phyloP scores from a whole-genome alignment of 1,284 basidiomycete genomes.

The Tilletia walkeri region DNA sequence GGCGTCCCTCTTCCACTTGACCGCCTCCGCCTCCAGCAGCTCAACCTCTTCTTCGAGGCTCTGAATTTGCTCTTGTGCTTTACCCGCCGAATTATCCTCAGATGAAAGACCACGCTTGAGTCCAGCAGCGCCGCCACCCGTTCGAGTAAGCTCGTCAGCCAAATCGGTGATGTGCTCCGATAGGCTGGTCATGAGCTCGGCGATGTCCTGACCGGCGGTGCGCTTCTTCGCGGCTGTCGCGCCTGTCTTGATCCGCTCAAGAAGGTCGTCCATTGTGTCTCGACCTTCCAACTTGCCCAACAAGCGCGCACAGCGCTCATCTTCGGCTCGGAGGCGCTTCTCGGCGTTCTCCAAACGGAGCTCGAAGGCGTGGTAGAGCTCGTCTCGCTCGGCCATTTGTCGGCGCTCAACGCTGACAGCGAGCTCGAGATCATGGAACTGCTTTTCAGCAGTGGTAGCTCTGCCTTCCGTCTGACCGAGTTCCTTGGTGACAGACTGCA shows the following conservation, averaged over 20 bases:
- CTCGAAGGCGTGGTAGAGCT: conserved; percentile 42
- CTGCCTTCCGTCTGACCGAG: background rate
- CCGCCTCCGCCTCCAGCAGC: conserved; percentile 20
- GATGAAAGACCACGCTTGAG: background rate
- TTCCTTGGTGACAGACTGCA: background rate
- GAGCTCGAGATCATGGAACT: conserved; percentile 38
- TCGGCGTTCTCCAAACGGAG: conserved; percentile 43
- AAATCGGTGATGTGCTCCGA: conserved; percentile 39
- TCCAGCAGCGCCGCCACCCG: conserved; percentile 2
- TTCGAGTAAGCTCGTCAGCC: conserved; percentile 15
- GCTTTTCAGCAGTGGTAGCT: background rate
- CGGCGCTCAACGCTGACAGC: conserved; percentile 38
- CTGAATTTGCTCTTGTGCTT: background rate
- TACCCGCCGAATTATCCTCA: background rate
- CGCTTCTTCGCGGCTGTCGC: conserved; percentile 32
- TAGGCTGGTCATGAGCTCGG: conserved; percentile 24
- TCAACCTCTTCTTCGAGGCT: conserved; percentile 19
- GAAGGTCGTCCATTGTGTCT: conserved; percentile 54
- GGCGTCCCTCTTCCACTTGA: conserved; percentile 25
- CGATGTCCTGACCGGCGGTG: conserved; percentile 37
- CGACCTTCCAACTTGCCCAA: conserved; percentile 53
- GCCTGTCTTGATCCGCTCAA: conserved; percentile 51
- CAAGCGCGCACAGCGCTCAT: conserved; percentile 48
- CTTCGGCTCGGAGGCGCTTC: conserved; percentile 44
- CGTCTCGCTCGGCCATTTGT: conserved; percentile 42